Conservation (phyloP, 768 basidiomycete genomes). For the Mycena metata region DNA sequence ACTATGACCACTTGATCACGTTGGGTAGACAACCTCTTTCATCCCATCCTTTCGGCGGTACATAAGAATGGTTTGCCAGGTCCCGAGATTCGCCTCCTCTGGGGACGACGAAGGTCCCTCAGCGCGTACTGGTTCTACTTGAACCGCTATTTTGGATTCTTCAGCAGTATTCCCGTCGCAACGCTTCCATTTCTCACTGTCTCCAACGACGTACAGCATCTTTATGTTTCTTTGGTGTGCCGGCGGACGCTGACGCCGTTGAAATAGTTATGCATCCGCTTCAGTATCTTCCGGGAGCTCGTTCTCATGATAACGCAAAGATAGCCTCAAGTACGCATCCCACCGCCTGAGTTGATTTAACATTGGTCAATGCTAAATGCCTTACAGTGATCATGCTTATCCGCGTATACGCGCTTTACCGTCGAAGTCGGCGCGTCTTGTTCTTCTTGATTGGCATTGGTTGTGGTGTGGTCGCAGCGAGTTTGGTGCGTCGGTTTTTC, state of each 20-base stretch:
- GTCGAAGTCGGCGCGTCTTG: conserved; percentile 18
- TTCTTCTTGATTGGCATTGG: conserved; percentile 7
- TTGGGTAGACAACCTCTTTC: not conserved
- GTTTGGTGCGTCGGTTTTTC: not conserved
- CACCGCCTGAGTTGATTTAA: not conserved
- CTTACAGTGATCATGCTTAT: conserved; percentile 23
- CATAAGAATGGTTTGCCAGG: not conserved
- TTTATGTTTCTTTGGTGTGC: not conserved
- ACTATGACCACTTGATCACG: conserved; percentile 27
- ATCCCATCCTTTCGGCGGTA: not conserved
- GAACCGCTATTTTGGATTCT: conserved; percentile 50
- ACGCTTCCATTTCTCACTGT: conserved; percentile 21
- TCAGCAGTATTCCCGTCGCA: conserved; percentile 9
- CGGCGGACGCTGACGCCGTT: not conserved
- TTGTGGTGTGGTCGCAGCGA: not conserved
- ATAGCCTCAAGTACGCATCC: not conserved
- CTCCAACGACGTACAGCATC: not conserved
- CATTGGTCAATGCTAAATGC: not conserved
- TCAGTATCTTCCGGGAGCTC: conserved; percentile 22
- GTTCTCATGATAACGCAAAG: conserved; percentile 10
- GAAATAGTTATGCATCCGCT: conserved; percentile 11
- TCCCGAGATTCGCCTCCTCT: conserved; percentile 40
- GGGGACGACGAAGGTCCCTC: conserved; percentile 42
- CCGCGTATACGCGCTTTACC: conserved; percentile 30
- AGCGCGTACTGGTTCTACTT: conserved; percentile 46